Evolutionary conservation across 306 rosid genomes (phyloP).

Genomic region (Acmispon strigosus): DNA sequence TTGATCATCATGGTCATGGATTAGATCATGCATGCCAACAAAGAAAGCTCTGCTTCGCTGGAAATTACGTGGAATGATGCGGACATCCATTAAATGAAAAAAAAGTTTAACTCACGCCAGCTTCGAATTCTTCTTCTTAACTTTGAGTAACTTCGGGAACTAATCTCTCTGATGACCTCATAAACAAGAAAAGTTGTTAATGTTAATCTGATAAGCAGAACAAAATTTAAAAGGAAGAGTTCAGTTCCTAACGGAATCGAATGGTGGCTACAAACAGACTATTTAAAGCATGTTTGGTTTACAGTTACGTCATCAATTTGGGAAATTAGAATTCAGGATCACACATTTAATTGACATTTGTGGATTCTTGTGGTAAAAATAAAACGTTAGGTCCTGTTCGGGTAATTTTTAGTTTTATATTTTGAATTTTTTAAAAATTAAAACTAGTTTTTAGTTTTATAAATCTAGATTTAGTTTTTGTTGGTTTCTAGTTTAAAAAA

Average conservation of each 20-base stretch:
- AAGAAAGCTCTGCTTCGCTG: slow-evolving; percentile 18
- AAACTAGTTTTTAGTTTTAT: too few species aligned
- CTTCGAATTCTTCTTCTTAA: neutral
- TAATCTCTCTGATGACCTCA: slow-evolving; percentile 7
- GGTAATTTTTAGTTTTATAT: too few species aligned
- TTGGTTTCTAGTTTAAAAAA: too few species aligned
- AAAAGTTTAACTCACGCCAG: slow-evolving; percentile 16
- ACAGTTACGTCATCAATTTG: too few species aligned
- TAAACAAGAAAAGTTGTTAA: neutral
- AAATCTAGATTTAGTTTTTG: too few species aligned
- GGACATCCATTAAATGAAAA: slow-evolving; percentile 15
- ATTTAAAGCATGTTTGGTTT: too few species aligned
- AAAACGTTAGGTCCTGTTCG: too few species aligned
- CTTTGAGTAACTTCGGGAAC: neutral
- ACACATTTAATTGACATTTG: too few species aligned
- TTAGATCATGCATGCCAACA: neutral
- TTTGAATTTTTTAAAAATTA: too few species aligned
- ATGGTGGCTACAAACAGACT: slow-evolving; percentile 28
- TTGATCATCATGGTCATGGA: neutral
- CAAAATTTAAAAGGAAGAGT: neutral
- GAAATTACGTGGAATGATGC: slow-evolving; percentile 34
- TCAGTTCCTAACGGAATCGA: slow-evolving; percentile 14
- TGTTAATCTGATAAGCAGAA: neutral
- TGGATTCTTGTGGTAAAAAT: too few species aligned
- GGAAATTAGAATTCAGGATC: too few species aligned